phyloP scores from a whole-genome alignment of 1,139 yeast species.

The Ogataea hybrid region DNA sequence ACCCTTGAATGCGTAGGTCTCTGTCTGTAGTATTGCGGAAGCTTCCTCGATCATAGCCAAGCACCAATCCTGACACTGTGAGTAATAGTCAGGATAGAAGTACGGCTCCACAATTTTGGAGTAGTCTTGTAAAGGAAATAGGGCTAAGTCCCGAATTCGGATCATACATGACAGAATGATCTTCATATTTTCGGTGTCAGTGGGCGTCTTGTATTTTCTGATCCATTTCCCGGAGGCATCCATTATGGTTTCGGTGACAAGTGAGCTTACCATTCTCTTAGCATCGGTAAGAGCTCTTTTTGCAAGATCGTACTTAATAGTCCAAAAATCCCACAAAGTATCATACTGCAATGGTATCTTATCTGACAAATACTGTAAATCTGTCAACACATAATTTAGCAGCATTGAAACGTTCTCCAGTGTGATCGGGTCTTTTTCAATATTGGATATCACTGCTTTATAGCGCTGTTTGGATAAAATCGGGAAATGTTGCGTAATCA shows the following conservation, averaged over 20 bases:
- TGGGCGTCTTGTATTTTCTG: conserved; percentile 8
- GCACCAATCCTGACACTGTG: conserved; percentile 16
- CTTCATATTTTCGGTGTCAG: background rate
- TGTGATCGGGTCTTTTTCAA: conserved; percentile 8
- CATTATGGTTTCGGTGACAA: conserved; percentile 6
- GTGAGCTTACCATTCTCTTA: conserved; percentile 10
- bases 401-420: conserved; percentile 11
- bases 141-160: conserved; percentile 10
- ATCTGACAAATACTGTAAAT: conserved; percentile 10
- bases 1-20: conserved; percentile 2
- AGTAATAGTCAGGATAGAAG: conserved; percentile 17
- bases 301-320: conserved; percentile 13
- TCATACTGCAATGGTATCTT: conserved; percentile 13
- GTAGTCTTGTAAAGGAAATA: conserved; percentile 8
- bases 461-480: conserved; percentile 9
- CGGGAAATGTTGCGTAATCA: conserved; percentile 4
- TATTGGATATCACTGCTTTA: conserved; percentile 5
- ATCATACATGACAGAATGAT: conserved; percentile 10
- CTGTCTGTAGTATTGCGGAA: conserved; percentile 7
- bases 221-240: conserved; percentile 7
- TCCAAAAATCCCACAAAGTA: conserved; percentile 12
- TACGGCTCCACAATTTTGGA: conserved; percentile 5
- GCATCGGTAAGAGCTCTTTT: conserved; percentile 12
- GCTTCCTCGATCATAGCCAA: conserved; percentile 7
- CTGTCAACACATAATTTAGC: conserved; percentile 12